phyloP scores from a whole-genome alignment of 179 eudicot species.

The Silene coronaria region DNA sequence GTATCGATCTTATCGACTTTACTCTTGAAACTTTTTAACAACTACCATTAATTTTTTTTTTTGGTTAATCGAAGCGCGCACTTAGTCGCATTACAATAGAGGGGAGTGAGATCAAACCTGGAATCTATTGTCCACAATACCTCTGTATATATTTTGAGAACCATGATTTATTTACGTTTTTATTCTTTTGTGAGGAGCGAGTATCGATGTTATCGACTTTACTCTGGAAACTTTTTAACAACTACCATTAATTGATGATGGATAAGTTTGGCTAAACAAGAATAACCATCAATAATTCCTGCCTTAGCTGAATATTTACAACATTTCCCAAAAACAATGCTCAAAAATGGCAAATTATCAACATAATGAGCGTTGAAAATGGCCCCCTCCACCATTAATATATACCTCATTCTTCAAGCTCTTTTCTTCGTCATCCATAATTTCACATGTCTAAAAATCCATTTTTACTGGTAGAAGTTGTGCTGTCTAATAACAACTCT shows the following conservation, averaged over 20 bases:
- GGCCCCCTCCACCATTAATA: conserved; percentile 13
- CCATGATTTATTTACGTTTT: too few relatives aligned
- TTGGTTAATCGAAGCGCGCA: too few relatives aligned
- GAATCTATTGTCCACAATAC: too few relatives aligned
- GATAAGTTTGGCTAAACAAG: background rate
- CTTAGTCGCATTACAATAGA: too few relatives aligned
- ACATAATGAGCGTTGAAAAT: conserved; percentile 16
- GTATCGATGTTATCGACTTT: background rate
- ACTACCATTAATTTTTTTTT: too few relatives aligned
- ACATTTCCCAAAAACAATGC: background rate
- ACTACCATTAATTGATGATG: background rate
- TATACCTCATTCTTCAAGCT: background rate
- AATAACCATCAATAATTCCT: background rate
- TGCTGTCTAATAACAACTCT: conserved; percentile 7
- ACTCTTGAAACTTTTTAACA: background rate
- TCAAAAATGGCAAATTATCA: background rate
- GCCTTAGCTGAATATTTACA: background rate
- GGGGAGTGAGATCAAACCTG: too few relatives aligned
- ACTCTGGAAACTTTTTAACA: background rate
- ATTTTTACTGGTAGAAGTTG: conserved; percentile 22
- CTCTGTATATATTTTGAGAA: too few relatives aligned
- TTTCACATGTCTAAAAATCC: conserved; percentile 10
- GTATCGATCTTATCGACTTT: background rate
- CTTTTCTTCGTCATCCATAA: background rate
- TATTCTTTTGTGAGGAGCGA: background rate